Percentiles rank a stretch among this genome's conserved stretches.
These are phyloP conservation scores for Xeromyces bisporus DNA, from an alignment of 495 filamentous ascomycete species.

Conservation along the genomic window DNA sequence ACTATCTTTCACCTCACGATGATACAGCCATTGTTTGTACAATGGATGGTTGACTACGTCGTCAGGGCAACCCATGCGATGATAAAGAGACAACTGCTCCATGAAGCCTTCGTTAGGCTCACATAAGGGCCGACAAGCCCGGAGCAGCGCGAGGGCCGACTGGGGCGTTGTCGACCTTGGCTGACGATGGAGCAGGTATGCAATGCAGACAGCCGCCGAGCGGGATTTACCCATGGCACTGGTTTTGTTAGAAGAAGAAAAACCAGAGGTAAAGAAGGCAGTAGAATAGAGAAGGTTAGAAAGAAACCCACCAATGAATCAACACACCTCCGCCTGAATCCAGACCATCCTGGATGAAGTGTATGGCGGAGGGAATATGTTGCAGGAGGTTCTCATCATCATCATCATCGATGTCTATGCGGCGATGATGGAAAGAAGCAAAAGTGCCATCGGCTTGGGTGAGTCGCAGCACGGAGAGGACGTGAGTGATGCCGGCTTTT, in stretches of 20 bases:
- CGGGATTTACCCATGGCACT: constrained; percentile 96
- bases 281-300: constrained; percentile 1
- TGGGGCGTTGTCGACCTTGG: constrained; percentile 33
- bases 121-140: constrained; percentile 48
- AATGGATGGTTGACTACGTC: constrained; percentile 48
- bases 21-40: constrained; percentile 84
- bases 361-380: constrained; percentile 55
- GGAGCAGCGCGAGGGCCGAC: constrained; percentile 45
- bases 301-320: constrained; percentile 55
- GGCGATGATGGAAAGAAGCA: constrained; percentile 43
- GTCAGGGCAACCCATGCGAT: constrained; percentile 61
- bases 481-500: constrained; percentile 67
- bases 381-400: constrained; percentile 73
- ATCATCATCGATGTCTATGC: constrained; percentile 74
- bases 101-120: constrained; percentile 85
- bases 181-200: constrained; percentile 61
- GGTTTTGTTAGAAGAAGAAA: constrained; percentile 5
- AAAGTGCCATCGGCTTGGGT: constrained; percentile 30
- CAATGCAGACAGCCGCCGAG: constrained; percentile 66
- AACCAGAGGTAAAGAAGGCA: not conserved
- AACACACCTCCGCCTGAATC: constrained; percentile 47
- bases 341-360: constrained; percentile 68
- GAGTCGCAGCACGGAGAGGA: constrained; percentile 63
- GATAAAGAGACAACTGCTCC: constrained; percentile 71
- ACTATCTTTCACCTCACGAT: constrained; percentile 56